A percentile compares a stretch with the other conserved stretches of the same genome.
phyloP scores from a whole-genome alignment of 1,284 basidiomycete genomes.

The Albatrellus sp. region DNA sequence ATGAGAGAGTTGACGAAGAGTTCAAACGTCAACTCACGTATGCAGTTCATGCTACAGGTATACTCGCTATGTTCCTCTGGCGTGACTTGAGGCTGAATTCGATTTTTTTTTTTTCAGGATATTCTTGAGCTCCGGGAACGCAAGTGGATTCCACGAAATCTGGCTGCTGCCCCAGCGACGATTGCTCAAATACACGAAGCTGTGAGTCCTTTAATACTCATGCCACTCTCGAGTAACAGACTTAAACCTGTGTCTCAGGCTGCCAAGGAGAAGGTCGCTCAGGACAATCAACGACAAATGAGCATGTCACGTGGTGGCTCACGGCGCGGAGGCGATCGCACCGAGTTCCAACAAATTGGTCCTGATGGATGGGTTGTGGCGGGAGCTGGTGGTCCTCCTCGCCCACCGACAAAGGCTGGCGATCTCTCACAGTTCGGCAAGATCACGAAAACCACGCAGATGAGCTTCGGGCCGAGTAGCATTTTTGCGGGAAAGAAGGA shows the following conservation, averaged over 20 bases:
- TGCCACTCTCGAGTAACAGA: neutral
- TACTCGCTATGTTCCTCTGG: neutral
- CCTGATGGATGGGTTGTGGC: too few relatives aligned
- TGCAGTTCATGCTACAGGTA: conserved; percentile 95
- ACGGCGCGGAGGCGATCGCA: conserved; percentile 74
- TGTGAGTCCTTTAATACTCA: conserved; percentile 31
- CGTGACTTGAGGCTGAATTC: neutral
- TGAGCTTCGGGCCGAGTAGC: conserved; percentile 56
- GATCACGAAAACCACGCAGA: conserved; percentile 52
- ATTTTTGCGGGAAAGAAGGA: conserved; percentile 26
- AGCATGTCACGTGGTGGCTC: conserved; percentile 75
- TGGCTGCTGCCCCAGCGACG: conserved; percentile 73
- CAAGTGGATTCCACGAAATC: conserved; percentile 56
- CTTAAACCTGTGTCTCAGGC: conserved; percentile 26
- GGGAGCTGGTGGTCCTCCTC: conserved; percentile 39
- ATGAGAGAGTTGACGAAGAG: conserved; percentile 77
- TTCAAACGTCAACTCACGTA: too few relatives aligned
- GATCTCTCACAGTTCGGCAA: conserved; percentile 85
- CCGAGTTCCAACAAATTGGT: conserved; percentile 31
- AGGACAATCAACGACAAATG: conserved; percentile 41
- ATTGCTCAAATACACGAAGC: conserved; percentile 85
- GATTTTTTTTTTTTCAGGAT: conserved; percentile 15
- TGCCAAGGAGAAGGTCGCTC: conserved; percentile 55
- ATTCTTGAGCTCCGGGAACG: conserved; percentile 89
- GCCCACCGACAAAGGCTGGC: conserved; percentile 67